These are phyloP conservation scores for Cydonia oblonga DNA, from an alignment of 331 rosid species.

Conservation along the genomic window DNA sequence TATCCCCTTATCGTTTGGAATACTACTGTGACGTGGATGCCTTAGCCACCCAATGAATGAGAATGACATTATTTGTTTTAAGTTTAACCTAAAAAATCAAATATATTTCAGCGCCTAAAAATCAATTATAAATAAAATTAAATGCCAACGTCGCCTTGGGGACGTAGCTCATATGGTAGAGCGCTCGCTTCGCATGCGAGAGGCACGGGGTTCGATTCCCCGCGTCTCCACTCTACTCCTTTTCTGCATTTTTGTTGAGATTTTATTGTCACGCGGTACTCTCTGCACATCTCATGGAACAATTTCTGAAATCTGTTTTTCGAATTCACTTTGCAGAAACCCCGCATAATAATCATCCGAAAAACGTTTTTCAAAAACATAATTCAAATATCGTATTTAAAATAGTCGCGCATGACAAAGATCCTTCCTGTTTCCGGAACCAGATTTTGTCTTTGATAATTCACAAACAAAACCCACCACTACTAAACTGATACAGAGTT, in stretches of 20 bases:
- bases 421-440: background rate
- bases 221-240: constrained; percentile 48
- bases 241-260: background rate
- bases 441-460: background rate
- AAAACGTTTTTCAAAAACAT: background rate
- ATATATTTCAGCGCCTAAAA: too few species aligned
- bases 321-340: background rate
- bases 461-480: background rate
- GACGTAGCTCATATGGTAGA: constrained; percentile 92
- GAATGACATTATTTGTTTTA: background rate
- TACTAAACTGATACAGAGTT: too few species aligned
- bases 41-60: background rate
- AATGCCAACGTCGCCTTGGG: background rate
- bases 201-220: constrained; percentile 87
- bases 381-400: background rate
- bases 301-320: background rate
- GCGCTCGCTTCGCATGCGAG: constrained; percentile 95
- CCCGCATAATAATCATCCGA: background rate
- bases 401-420: background rate
- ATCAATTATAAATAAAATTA: too few species aligned
- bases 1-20: background rate
- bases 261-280: background rate
- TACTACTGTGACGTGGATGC: rapidly evolving
- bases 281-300: background rate
- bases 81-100: too few species aligned